Conservation (phyloP, 2,329 filamentous ascomycete species). For the Arachnomyces sp. region DNA sequence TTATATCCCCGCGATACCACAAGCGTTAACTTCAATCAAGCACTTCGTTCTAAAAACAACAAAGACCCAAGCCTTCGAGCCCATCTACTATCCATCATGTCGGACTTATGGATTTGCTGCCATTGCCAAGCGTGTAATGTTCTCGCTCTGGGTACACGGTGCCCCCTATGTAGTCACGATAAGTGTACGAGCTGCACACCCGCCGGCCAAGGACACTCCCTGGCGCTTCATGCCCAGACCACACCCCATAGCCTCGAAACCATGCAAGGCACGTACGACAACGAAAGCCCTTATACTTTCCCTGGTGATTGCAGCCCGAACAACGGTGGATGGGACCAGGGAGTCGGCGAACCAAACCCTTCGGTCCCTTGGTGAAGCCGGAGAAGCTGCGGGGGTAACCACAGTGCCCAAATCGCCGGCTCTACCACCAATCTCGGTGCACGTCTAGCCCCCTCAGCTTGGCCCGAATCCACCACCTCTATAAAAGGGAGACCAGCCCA, state of each 20-base stretch:
- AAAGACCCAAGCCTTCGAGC: too few species aligned
- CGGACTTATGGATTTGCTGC: conserved; percentile 20
- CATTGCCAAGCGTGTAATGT: conserved; percentile 14
- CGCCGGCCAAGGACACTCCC: background rate
- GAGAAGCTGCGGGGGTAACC: too few species aligned
- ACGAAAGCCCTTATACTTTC: conserved; percentile 12
- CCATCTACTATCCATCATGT: background rate
- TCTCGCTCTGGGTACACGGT: conserved; percentile 12
- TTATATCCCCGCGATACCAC: too few species aligned
- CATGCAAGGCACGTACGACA: conserved; percentile 2
- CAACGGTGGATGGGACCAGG: too few species aligned
- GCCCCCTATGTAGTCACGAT: conserved; percentile 10
- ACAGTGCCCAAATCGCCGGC: too few species aligned
- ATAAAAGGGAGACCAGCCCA: too few species aligned
- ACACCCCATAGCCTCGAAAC: background rate
- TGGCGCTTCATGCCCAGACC: background rate
- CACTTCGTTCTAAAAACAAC: background rate
- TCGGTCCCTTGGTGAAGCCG: too few species aligned
- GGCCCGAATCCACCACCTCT: too few species aligned
- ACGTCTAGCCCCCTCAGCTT: too few species aligned
- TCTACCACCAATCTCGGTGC: too few species aligned
- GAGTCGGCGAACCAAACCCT: too few species aligned
- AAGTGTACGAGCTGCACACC: conserved; percentile 7
- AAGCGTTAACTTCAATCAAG: too few species aligned
- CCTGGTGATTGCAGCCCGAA: background rate